These are phyloP conservation scores for Penicillium sp. DNA, from an alignment of 2,329 filamentous ascomycete species.

Conservation along the genomic window DNA sequence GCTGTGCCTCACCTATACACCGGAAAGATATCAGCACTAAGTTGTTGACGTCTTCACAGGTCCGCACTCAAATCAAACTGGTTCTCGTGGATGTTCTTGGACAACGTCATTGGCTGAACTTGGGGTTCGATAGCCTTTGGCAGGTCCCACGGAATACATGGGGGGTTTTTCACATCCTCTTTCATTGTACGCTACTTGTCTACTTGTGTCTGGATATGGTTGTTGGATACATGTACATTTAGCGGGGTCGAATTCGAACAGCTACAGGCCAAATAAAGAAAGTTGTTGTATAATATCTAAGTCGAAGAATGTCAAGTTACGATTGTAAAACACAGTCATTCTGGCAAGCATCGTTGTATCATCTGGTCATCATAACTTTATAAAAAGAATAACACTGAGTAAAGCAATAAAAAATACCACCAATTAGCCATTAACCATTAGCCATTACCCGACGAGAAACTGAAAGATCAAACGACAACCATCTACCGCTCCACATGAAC, in stretches of 20 bases:
- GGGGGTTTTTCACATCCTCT: background rate
- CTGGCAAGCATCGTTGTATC: background rate
- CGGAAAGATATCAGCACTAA: background rate
- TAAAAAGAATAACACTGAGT: background rate
- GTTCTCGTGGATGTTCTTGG: background rate
- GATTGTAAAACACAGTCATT: background rate
- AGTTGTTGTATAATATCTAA: too few species aligned
- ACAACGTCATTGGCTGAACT: background rate
- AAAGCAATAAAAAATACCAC: background rate
- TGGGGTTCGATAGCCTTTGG: background rate
- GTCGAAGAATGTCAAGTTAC: too few species aligned
- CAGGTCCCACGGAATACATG: background rate
- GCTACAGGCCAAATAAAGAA: too few species aligned
- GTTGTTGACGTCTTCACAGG: background rate
- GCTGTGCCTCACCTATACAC: background rate
- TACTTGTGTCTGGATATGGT: too few species aligned
- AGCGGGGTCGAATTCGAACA: too few species aligned
- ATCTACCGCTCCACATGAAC: conserved; percentile 13
- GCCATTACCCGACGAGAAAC: background rate
- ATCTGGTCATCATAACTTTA: background rate
- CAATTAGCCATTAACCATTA: background rate
- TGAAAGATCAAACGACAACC: background rate
- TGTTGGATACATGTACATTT: too few species aligned
- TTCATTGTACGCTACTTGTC: background rate
- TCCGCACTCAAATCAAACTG: background rate